Evolutionary conservation across 2,329 filamentous ascomycete species (phyloP).

Genomic region (Fusarium nelsonii): DNA sequence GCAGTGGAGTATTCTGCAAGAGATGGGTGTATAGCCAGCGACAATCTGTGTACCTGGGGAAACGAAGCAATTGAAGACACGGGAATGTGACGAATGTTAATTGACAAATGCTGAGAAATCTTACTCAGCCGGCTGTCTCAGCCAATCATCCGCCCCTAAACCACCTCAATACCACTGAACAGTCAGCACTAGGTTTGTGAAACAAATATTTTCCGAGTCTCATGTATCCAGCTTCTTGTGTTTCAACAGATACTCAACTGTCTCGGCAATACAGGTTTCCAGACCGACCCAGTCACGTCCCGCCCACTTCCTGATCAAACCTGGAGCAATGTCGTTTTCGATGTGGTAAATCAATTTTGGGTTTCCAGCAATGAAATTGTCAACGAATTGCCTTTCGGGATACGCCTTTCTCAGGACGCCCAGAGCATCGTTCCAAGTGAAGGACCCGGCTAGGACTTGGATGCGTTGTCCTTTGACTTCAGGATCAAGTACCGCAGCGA

Average conservation of each 20-base stretch:
- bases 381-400: conserved; percentile 16
- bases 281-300: conserved; percentile 29
- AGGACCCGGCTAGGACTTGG: conserved; percentile 24
- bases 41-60: too few species aligned
- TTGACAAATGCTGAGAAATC: not conserved
- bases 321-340: conserved; percentile 28
- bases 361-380: conserved; percentile 19
- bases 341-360: conserved; percentile 22
- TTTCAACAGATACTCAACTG: conserved; percentile 20
- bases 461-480: conserved; percentile 17
- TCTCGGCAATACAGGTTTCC: conserved; percentile 17
- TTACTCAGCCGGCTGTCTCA: not conserved
- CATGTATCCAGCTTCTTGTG: not conserved
- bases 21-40: too few species aligned
- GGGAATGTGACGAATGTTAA: not conserved
- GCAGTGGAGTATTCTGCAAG: not conserved
- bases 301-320: conserved; percentile 30
- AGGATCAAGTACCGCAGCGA: conserved; percentile 30
- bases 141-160: too few species aligned
- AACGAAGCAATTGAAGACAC: too few species aligned
- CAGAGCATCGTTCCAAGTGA: conserved; percentile 34
- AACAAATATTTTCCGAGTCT: not conserved
- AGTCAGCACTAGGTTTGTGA: not conserved
- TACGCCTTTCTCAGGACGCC: conserved; percentile 21
- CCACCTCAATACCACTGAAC: not conserved